Percentiles rank a stretch among this genome's conserved stretches.
Conservation (phyloP, 2,329 filamentous ascomycete genomes). For the Cercospora zeae-maydis region DNA sequence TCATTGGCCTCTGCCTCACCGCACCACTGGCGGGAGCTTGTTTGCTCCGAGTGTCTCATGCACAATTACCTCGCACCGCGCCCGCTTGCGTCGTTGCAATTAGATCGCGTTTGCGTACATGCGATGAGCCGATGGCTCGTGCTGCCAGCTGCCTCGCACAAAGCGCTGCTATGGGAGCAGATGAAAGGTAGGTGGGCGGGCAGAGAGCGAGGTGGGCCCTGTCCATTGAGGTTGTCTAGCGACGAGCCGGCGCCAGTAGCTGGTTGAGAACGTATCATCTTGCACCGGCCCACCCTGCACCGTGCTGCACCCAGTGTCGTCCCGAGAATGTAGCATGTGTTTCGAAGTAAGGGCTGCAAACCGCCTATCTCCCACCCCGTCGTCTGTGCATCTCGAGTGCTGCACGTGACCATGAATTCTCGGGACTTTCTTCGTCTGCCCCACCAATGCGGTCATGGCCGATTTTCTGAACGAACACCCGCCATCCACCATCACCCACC, state of each 20-base stretch:
- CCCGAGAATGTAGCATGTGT: slow-evolving; percentile 5
- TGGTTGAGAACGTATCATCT: slow-evolving; percentile 2
- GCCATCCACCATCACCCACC: background rate
- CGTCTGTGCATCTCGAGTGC: background rate
- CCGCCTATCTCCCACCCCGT: background rate
- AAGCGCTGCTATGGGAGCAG: background rate
- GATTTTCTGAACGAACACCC: background rate
- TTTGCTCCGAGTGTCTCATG: slow-evolving; percentile 6
- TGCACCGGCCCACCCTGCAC: background rate
- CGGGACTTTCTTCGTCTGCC: background rate
- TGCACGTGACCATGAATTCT: background rate
- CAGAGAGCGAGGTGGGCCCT: background rate
- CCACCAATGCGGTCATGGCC: background rate
- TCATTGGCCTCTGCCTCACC: slow-evolving; percentile 10
- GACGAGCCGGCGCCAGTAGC: slow-evolving; percentile 11
- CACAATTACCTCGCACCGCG: background rate
- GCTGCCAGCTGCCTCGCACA: background rate
- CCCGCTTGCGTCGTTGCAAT: background rate
- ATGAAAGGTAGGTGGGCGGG: background rate
- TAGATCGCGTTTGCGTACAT: background rate
- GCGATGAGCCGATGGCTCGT: slow-evolving; percentile 6
- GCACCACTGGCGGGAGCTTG: background rate
- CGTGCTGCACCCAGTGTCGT: slow-evolving; percentile 3
- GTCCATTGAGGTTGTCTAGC: slow-evolving; percentile 8
- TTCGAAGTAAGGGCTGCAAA: background rate